Evolutionary conservation across 345 rosid genomes (phyloP), one percentile per base, ranked within the genome.

Genomic region (Hypericum androsaemum): DNA sequence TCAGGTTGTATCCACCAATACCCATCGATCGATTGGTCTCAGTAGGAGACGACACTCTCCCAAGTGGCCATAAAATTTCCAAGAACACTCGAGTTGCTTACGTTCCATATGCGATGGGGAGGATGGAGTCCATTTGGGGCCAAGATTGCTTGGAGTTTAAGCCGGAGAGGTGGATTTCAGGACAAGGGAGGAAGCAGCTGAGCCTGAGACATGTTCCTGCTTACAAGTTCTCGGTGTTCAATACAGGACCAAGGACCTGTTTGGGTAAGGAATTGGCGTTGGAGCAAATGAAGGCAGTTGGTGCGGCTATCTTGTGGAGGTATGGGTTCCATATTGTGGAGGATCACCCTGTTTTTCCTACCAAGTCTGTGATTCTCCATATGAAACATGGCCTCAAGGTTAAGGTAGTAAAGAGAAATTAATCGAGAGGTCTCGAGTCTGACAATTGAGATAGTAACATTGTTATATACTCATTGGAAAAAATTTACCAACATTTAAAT

Each of bases 61-160:
- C 54, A 14, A 37, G 38, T 37, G 54, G 54, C 13, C 37, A 36
- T 36, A 14, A 11, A 14, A 40, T 50, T 8, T 32, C n/a, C 15
- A 10, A 32, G 40, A 16, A 16, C 39, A 36, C 39, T 0, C 35
- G 15, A 16, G 37, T 50, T 8, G 37, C 41, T 12, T 50, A 50
- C 13, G 14, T n/a, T 6, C 54, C 40, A 40, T 50, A 50, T 40
- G 12, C 54, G 54, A 36, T 50, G 54, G 54, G 54, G 54, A 35
- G 54, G 54, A 11, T 50, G 54, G 54, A 50, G 40, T 39, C 35
- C 7, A 50, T 36, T 6, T 50, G 54, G 54, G 54, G 54, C 9
- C 2, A 5, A 12, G 54, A 50, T 50, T 50, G 39, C 13, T n/a
- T 16, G 54, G 54, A 50, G 40, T 50, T 50, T 12, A 50, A 36